Base-by-base conservation (phyloP, 2,329 filamentous ascomycete genomes). In the Dothistroma pini region DNA sequence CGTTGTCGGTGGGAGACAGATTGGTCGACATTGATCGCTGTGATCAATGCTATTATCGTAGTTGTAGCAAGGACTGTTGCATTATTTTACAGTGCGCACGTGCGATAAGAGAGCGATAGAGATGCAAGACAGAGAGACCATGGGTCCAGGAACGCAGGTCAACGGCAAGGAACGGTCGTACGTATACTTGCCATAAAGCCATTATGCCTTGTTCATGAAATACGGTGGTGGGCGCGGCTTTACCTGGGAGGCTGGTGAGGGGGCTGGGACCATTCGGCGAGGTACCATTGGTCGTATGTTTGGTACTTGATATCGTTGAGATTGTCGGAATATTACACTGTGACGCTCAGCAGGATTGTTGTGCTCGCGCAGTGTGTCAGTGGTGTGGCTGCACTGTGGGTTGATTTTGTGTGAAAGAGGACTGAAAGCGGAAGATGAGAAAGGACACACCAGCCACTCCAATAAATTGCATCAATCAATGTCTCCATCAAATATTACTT, bases 11-110 rank as follows among this genome's bases (percentile, higher is more conserved):
- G 51, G 25, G 25, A 8, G n/a, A 31, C 22, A 31, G 16, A n/a
- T 35, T 53, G 51, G 25, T 53, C 25, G 51, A 53, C 51, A 53
- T 53, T 53, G 51, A 53, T 35, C 11, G 8, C 7, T 8, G 25
- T n/a, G 51, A 31, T 35, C 25, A 16, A 53, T 51, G 48, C 21
- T 11, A 29, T 51, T 25, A 25, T 51, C 29, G 48, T 51, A 9
- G 10, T 51, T 2, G 14, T 21, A 22, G 47, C 2, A 53, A 53
- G 29, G 51, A 53, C 51, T 35, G 51, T 53, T 32, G 51, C 51
- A 53, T 53, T 32, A 25, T 49, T 53, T 22, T 53, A 34, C 48
- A 52, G 25, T 62, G 56, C 35, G 51, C 34, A 49, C 51, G 56
- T 35, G 56, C 29, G 51, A 53, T 53, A 53, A 53, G 51, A 35